Base-by-base conservation (phyloP, 805 yeast species). In the Yarrowia sp. region DNA sequence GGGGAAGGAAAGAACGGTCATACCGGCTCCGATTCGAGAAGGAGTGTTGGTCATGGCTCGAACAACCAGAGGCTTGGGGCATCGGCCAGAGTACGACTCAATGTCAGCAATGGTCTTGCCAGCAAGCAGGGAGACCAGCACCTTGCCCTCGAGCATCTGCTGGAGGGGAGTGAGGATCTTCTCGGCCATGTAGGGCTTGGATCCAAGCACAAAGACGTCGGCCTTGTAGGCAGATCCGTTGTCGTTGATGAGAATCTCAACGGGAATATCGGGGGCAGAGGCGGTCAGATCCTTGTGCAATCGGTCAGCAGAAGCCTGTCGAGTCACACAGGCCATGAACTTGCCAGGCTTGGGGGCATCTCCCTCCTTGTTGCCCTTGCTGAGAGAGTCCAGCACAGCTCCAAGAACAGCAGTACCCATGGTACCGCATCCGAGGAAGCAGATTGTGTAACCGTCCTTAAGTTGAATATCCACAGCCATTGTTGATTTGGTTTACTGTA, bases 21-120 rank as follows among this genome's bases (percentile, higher is more conserved):
- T 92, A 64, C 98, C 99, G 72, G 88, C 86, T 24, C 98, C 97
- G 77, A 85, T 91, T 76, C 88, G 88, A 19, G 97, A 96, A 3
- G 99, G 98, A 0, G 99, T 95, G 79, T 94, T 95, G 55, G 99
- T 94, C 97, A 96, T 93, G n/a, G 96, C 96, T 70, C 97, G 85
- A 24, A 96, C 91, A 39, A 94, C 87, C 69, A 82, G 80, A 8
- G 83, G 80, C 71, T 75, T 69, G 64, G 70, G 72, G 30, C 44
- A 46, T 44, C 66, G 53, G 46, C 74, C 70, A 66, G 76, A 68
- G 70, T 71, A 68, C 63, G 76, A 69, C 10, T 90, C 81, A 73
- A 86, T 84, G 0, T 76, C 74, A 19, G 81, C 86, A 70, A 93
- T 87, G 17, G 97, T 91, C 85, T 92, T 90, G 14, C 99, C 99